Evolutionary conservation across 306 rosid genomes (phyloP).

Genomic region (Prinsepia uniflora): DNA sequence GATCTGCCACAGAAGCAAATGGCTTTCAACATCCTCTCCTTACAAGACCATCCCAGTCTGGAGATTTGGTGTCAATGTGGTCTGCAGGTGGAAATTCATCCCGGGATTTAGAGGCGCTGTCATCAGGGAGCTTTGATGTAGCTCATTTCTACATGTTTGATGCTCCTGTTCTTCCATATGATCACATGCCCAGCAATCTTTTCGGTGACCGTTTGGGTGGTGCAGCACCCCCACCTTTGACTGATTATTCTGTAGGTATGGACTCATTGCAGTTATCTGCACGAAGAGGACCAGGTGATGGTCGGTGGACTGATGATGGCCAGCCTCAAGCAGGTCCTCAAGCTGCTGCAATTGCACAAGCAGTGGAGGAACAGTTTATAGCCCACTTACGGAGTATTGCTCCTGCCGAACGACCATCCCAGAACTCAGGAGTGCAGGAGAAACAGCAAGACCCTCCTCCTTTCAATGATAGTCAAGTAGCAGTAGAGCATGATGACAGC

Average conservation of each 20-base stretch:
- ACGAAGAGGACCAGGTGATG: conserved; percentile 75
- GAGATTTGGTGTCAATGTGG: conserved; percentile 79
- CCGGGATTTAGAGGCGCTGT: conserved; percentile 63
- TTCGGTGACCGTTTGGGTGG: conserved; percentile 81
- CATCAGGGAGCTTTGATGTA: conserved; percentile 78
- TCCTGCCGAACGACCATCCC: conserved; percentile 55
- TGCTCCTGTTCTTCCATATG: conserved; percentile 84
- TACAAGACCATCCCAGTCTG: conserved; percentile 69
- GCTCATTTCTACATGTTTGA: conserved; percentile 95
- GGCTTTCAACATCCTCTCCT: conserved; percentile 98
- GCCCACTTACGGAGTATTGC: conserved; percentile 50
- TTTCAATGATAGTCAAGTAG: conserved; percentile 50
- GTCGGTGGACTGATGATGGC: conserved; percentile 99
- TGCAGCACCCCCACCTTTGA: conserved; percentile 89
- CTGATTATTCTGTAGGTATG: conserved; percentile 95
- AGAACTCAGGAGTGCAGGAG: conserved; percentile 57
- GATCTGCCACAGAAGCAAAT: conserved; percentile 74
- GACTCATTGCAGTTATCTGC: conserved; percentile 80
- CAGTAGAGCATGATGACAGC: conserved; percentile 43
- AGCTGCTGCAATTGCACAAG: conserved; percentile 83
- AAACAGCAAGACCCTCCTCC: conserved; percentile 59
- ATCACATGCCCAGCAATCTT: conserved; percentile 61
- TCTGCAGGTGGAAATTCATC: conserved; percentile 63
- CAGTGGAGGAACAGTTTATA: conserved; percentile 79
- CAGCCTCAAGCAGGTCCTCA: conserved; percentile 89